Evolutionary conservation across 441 rosid genomes (phyloP), one percentile per base, ranked within the genome.

Genomic region (Croton laevigatus): DNA sequence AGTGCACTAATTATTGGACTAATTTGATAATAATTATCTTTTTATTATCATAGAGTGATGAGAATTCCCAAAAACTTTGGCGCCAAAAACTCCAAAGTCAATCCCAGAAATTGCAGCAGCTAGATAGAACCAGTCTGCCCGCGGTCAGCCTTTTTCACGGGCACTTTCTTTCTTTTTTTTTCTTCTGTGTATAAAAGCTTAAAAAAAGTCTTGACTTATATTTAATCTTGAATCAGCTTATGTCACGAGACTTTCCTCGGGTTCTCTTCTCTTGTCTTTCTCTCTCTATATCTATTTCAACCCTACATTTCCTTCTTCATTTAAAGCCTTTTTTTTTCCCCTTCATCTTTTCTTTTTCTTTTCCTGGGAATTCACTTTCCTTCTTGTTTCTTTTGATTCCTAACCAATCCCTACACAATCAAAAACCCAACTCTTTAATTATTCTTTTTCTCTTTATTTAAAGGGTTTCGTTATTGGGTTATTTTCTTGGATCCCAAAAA

Each of bases 211-310:
- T 6, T 59, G 32, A 42, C 34, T 59, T 10, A 17, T 48, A 40
- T 40, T 58, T 37, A 55, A 46, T 60, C 17, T 70, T 69, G 19
- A 42, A 73, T 53, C 70, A 59, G 79, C 85, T 81, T 71, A 82
- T 74, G 85, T 86, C 89, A 88, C 79, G 85, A 78, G 87, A 27
- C 32, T 69, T 81, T 82, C 91, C 91, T 89, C 92, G 92, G 95
- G 89, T 89, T 84, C 92, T 53, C 63, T 79, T 73, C 65, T 76
- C 51, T 79, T 73, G 62, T 76, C 51, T 62, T 55, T 53, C 63
- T 71, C 67, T 79, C 75, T 62, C 75, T 68, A 45, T 65, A 63
- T 59, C 65, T 72, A 59, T 67, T 37, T 62, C 51, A 7, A 9
- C 71, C 62, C 57, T 42, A 13, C 34, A 13, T 54, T 20, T 19